phyloP scores from a whole-genome alignment of 345 rosid genomes.

The Geranium rotundifolium region DNA sequence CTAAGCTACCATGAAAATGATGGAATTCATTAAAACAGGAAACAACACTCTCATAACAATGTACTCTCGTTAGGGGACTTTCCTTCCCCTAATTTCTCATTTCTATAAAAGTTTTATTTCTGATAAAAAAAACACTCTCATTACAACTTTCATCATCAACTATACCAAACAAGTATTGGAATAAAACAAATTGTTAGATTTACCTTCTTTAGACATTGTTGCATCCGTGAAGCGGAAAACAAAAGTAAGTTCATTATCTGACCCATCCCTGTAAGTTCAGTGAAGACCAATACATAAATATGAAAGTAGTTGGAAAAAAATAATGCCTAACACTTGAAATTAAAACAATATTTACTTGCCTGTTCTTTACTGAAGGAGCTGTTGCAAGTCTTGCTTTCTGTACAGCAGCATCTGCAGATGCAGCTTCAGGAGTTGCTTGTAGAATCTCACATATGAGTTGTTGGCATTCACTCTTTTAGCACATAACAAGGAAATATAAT shows the following conservation, averaged over 20 bases:
- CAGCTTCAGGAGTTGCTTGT: constrained; percentile 98
- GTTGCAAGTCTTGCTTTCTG: constrained; percentile 96
- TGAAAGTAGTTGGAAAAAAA: neutral
- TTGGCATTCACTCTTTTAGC: constrained; percentile 87
- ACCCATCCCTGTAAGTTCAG: constrained; percentile 45
- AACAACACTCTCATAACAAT: no score
- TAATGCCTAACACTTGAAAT: neutral
- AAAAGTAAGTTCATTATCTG: constrained; percentile 87
- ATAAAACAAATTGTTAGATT: neutral
- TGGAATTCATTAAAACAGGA: no score
- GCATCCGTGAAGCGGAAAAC: constrained; percentile 95
- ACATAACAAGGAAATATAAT: constrained; percentile 9
- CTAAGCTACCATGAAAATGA: no score
- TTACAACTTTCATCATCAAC: no score
- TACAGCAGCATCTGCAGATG: constrained; percentile 92
- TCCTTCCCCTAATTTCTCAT: no score
- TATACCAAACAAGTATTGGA: neutral
- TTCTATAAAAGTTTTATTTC: no score
- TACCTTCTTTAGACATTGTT: constrained; percentile 78
- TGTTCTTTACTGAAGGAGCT: constrained; percentile 63
- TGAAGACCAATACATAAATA: no score
- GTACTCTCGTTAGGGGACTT: no score
- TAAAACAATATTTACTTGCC: constrained; percentile 33
- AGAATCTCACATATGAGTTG: constrained; percentile 97
- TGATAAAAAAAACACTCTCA: no score